These are phyloP conservation scores for Syncephalis plumigaleata DNA, from an alignment of 371 early-diverging fungal genomes.

Conservation along the genomic window DNA sequence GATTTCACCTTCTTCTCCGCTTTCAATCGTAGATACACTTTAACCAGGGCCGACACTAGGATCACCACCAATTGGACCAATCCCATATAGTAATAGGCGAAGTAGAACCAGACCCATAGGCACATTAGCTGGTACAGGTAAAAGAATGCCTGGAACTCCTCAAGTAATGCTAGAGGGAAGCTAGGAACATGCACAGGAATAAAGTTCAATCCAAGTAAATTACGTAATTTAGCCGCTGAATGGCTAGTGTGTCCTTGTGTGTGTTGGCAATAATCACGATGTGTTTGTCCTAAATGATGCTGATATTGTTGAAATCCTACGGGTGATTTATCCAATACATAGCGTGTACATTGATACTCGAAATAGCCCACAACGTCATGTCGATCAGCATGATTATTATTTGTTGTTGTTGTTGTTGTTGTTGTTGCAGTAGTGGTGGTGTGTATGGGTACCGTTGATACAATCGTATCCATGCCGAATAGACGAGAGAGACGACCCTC, in stretches of 20 bases:
- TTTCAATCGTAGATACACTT: slow-evolving; percentile 38
- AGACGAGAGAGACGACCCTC: slow-evolving; percentile 11
- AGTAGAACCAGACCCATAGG: slow-evolving; percentile 59
- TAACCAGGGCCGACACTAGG: slow-evolving; percentile 44
- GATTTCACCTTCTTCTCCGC: slow-evolving; percentile 45
- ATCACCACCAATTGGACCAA: slow-evolving; percentile 53
- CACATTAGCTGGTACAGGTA: slow-evolving; percentile 61
- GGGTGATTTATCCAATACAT: slow-evolving; percentile 20
- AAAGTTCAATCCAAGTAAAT: slow-evolving; percentile 51
- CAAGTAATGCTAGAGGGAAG: slow-evolving; percentile 25
- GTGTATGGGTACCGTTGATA: slow-evolving; percentile 18
- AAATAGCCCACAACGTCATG: slow-evolving; percentile 30
- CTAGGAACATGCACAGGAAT: slow-evolving; percentile 40
- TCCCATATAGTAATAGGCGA: slow-evolving; percentile 57
- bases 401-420: slow-evolving; percentile 16
- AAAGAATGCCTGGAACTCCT: slow-evolving; percentile 54
- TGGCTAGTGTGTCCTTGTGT: slow-evolving; percentile 24
- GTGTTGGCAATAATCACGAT: slow-evolving; percentile 19
- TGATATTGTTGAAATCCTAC: slow-evolving; percentile 30
- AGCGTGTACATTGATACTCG: slow-evolving; percentile 57
- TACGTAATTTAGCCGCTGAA: slow-evolving; percentile 37
- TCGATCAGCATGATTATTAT: too few species aligned
- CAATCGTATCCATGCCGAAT: slow-evolving; percentile 16
- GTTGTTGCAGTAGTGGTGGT: slow-evolving; percentile 20
- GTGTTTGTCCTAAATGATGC: slow-evolving; percentile 31